Percentiles rank a stretch among this genome's conserved stretches.
Evolutionary conservation across 257 asterid genomes (phyloP).

Genomic region (Handroanthus guayacan): DNA sequence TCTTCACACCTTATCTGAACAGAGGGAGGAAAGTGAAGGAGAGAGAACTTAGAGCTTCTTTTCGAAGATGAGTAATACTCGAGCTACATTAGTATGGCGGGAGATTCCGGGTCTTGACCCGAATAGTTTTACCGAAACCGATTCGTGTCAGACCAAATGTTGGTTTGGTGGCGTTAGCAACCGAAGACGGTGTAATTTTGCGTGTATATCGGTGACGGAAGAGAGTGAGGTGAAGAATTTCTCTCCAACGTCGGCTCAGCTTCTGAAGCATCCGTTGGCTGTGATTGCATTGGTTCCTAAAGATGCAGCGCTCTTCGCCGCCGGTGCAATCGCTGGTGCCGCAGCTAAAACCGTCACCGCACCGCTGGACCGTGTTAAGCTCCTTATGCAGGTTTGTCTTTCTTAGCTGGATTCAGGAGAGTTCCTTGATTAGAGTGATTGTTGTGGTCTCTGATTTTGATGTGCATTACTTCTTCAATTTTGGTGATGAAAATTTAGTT

Average conservation of each 20-base stretch:
- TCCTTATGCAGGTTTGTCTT: constrained; percentile 72
- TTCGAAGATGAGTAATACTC: constrained; percentile 46
- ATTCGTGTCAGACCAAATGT: constrained; percentile 34
- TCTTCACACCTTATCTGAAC: constrained; percentile 33
- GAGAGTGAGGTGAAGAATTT: constrained; percentile 46
- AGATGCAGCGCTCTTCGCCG: constrained; percentile 72
- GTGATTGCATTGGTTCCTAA: constrained; percentile 72
- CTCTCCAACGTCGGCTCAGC: constrained; percentile 62
- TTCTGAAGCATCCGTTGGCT: constrained; percentile 69
- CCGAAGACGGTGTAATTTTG: constrained; percentile 50
- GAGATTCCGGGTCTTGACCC: constrained; percentile 61
- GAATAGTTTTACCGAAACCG: constrained; percentile 35
- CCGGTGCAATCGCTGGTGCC: constrained; percentile 85
- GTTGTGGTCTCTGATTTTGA: constrained; percentile 20
- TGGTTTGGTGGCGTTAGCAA: constrained; percentile 26
- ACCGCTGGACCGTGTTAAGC: constrained; percentile 86
- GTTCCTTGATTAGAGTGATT: not conserved
- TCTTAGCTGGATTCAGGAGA: constrained; percentile 2
- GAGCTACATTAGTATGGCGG: constrained; percentile 50
- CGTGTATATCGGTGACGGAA: constrained; percentile 58
- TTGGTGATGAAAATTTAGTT: constrained; percentile 13
- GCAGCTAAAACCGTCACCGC: constrained; percentile 78
- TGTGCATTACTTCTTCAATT: constrained; percentile 19
- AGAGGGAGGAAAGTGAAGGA: not conserved
- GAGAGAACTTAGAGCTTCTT: not conserved